Percentiles rank a stretch among this genome's conserved stretches.
Conservation (phyloP, 208 protist species). For the Wallacemonas collosoma region DNA sequence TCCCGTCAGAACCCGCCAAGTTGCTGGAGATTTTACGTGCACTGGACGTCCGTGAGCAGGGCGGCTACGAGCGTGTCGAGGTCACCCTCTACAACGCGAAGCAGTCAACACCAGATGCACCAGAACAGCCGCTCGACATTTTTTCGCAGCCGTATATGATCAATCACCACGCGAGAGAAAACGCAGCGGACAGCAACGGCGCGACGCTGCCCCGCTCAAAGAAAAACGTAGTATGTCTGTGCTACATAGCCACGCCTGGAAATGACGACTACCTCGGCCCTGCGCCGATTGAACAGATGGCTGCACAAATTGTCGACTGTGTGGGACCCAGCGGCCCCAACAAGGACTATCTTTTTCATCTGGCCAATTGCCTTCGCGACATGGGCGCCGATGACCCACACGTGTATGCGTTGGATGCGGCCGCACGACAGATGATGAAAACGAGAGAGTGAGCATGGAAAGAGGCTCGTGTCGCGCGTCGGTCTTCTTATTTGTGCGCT, state of each 20-base stretch:
- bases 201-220: too few species aligned
- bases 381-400: conserved; percentile 59
- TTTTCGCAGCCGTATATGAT: not conserved
- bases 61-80: conserved; percentile 60
- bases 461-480: too few species aligned
- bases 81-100: conserved; percentile 47
- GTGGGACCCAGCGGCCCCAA: conserved; percentile 66
- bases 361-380: conserved; percentile 49
- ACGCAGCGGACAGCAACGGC: too few species aligned
- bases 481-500: too few species aligned
- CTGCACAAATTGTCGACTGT: conserved; percentile 55
- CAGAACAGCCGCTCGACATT: conserved; percentile 1
- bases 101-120: not conserved
- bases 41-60: conserved; percentile 68
- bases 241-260: conserved; percentile 68
- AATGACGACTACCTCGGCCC: conserved; percentile 71
- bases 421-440: conserved; percentile 15
- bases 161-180: too few species aligned
- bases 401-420: conserved; percentile 63
- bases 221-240: conserved; percentile 46
- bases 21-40: conserved; percentile 46
- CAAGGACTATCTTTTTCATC: conserved; percentile 71
- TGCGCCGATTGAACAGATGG: conserved; percentile 58
- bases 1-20: conserved; percentile 51
- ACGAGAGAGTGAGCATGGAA: not conserved